A percentile compares a stretch with the other conserved stretches of the same genome.
Evolutionary conservation across 2,329 filamentous ascomycete genomes (phyloP).

Genomic region (Pseudofabraea citricarpa): DNA sequence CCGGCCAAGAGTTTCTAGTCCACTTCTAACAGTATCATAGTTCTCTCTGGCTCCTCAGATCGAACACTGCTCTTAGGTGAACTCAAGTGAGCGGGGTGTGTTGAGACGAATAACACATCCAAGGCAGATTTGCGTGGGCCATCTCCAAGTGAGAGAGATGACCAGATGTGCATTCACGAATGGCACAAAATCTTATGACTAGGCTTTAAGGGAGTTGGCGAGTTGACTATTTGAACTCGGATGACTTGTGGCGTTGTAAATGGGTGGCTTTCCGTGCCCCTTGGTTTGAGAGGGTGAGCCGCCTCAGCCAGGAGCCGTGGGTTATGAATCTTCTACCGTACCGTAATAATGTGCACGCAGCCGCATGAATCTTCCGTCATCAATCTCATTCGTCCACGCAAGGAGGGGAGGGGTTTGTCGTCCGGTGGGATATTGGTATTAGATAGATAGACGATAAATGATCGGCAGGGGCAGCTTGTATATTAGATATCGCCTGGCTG

Average conservation of each 20-base stretch:
- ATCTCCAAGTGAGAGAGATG: no score
- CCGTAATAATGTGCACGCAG: no score
- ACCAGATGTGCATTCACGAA: background rate
- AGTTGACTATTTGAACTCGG: background rate
- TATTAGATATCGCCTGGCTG: no score
- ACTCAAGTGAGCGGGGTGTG: slow-evolving; percentile 59
- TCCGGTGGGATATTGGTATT: no score
- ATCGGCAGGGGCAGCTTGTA: no score
- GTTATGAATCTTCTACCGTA: no score
- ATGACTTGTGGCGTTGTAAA: background rate
- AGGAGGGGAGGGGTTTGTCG: no score
- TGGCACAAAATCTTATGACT: background rate
- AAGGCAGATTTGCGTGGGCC: no score
- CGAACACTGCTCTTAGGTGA: slow-evolving; percentile 80
- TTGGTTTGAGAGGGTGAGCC: background rate
- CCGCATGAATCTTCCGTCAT: no score
- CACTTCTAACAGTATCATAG: slow-evolving; percentile 39
- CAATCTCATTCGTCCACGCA: no score
- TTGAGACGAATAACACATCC: no score
- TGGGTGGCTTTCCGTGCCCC: background rate
- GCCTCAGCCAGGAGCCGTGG: background rate
- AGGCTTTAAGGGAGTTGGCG: background rate
- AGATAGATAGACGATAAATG: no score
- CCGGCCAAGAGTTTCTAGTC: background rate
- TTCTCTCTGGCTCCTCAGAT: slow-evolving; percentile 88